Percentiles rank a stretch among this genome's conserved stretches.
These are phyloP conservation scores for Fusarium miscanthi DNA, from an alignment of 2,329 filamentous ascomycete species.

Conservation along the genomic window DNA sequence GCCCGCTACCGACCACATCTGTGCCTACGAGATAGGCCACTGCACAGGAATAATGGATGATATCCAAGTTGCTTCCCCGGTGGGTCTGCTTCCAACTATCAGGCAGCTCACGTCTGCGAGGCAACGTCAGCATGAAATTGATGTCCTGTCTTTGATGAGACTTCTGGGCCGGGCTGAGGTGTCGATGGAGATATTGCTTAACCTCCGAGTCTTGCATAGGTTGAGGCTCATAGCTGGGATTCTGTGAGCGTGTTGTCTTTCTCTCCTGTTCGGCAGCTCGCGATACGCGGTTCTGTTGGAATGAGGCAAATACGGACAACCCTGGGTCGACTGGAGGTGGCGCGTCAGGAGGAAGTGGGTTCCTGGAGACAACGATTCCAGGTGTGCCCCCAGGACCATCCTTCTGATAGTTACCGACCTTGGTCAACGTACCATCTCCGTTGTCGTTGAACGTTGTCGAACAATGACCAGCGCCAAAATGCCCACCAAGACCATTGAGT, in stretches of 20 bases:
- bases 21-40: conserved; percentile 49
- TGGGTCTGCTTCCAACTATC: conserved; percentile 43
- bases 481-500: conserved; percentile 40
- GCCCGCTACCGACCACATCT: conserved; percentile 34
- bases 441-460: conserved; percentile 54
- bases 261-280: not conserved
- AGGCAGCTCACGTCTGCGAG: conserved; percentile 43
- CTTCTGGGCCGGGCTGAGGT: conserved; percentile 36
- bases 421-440: conserved; percentile 53
- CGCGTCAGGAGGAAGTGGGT: conserved; percentile 37
- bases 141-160: conserved; percentile 41
- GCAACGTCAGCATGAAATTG: conserved; percentile 34
- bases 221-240: not conserved
- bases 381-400: conserved; percentile 34
- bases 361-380: conserved; percentile 46
- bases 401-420: conserved; percentile 44
- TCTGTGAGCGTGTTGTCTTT: not conserved
- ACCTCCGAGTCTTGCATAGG: conserved; percentile 2
- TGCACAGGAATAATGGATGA: conserved; percentile 44
- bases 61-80: conserved; percentile 27
- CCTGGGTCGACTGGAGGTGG: conserved; percentile 34
- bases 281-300: conserved; percentile 15
- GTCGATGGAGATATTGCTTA: conserved; percentile 39
- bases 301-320: conserved; percentile 4
- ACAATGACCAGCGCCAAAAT: conserved; percentile 44